These are phyloP conservation scores for Scenedesmus sp. DNA, from an alignment of 163 green algal genomes.

Conservation along the genomic window DNA sequence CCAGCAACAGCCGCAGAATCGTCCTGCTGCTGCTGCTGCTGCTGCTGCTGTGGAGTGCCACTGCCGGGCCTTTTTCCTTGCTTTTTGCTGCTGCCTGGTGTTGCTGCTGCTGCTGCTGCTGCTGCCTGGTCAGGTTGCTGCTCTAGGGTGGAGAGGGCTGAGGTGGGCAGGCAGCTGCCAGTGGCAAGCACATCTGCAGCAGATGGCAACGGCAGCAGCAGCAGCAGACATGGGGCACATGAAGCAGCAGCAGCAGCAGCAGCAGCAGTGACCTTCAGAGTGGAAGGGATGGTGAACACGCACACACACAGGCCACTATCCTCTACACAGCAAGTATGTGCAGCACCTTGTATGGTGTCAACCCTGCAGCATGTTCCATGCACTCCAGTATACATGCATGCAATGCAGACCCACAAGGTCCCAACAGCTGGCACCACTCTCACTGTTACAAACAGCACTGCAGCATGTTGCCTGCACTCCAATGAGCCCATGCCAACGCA, in stretches of 20 bases:
- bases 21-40: slow-evolving; percentile 16
- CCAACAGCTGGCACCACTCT: no score
- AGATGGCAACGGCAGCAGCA: not conserved
- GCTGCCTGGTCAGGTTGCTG: not conserved
- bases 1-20: no score
- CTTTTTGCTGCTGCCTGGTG: not conserved
- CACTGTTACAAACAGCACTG: not conserved
- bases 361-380: no score
- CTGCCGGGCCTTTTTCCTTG: slow-evolving; percentile 24
- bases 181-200: slow-evolving; percentile 19
- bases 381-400: no score
- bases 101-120: slow-evolving; percentile 32
- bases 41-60: not conserved
- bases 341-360: no score
- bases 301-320: no score
- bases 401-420: no score
- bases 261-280: not conserved
- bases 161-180: slow-evolving; percentile 4
- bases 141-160: not conserved
- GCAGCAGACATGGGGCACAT: not conserved
- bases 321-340: no score
- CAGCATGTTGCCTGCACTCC: not conserved
- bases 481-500: not conserved
- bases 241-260: no score
- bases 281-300: no score